phyloP scores from a whole-genome alignment of 2,329 filamentous ascomycete species.

The Akanthomyces lecanii region DNA sequence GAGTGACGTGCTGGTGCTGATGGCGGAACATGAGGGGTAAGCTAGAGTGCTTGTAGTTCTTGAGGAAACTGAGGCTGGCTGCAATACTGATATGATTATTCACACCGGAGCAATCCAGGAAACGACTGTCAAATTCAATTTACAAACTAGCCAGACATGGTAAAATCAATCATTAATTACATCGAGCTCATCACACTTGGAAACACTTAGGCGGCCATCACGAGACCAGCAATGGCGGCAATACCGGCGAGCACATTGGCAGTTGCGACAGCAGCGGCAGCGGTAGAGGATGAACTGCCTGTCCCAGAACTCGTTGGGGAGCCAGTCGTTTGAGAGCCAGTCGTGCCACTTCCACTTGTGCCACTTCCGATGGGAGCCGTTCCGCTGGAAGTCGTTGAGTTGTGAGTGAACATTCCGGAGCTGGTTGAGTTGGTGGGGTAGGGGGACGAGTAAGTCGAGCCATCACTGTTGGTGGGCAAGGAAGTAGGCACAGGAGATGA shows the following conservation, averaged over 20 bases:
- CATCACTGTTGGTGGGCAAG: background rate
- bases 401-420: background rate
- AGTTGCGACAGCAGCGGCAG: slow-evolving; percentile 7
- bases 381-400: background rate
- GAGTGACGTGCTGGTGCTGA: background rate
- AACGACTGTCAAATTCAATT: background rate
- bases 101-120: background rate
- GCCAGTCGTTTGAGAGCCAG: background rate
- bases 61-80: background rate
- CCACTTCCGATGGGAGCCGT: background rate
- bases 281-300: background rate
- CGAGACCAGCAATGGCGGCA: slow-evolving; percentile 11
- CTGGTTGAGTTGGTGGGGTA: background rate
- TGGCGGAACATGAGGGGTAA: slow-evolving; percentile 10
- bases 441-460: background rate
- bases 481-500: background rate
- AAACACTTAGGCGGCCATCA: background rate
- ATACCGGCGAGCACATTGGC: slow-evolving; percentile 13
- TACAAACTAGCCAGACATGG: background rate
- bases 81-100: background rate
- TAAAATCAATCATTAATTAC: background rate
- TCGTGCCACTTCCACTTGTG: background rate
- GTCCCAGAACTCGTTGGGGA: slow-evolving; percentile 3
- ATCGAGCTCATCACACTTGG: background rate
- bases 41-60: background rate